Conservation (phyloP, 257 asterid species). For the Buddleja alternifolia region DNA sequence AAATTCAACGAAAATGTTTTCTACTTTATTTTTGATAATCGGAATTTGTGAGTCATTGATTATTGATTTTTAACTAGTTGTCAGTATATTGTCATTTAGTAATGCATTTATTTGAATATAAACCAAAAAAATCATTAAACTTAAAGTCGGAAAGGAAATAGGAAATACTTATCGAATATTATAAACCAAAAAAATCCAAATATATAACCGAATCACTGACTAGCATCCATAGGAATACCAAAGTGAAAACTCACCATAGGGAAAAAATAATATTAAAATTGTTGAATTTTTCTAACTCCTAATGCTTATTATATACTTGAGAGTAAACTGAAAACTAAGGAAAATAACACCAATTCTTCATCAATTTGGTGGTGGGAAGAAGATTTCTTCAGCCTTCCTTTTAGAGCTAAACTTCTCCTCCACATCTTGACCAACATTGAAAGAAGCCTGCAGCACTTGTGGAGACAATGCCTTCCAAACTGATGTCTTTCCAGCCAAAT, state of each 20-base stretch:
- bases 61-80: too few species aligned
- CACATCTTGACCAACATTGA: constrained; percentile 53
- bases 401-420: constrained; percentile 57
- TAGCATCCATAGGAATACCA: not conserved
- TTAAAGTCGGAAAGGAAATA: too few species aligned
- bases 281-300: not conserved
- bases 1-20: too few species aligned
- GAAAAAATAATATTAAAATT: not conserved
- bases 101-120: too few species aligned
- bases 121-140: too few species aligned
- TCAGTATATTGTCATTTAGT: too few species aligned
- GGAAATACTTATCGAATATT: too few species aligned
- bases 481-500: constrained; percentile 64
- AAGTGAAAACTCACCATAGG: not conserved
- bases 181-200: too few species aligned
- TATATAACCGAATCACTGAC: not conserved
- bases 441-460: constrained; percentile 64
- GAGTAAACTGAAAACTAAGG: not conserved
- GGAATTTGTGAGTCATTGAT: too few species aligned
- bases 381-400: constrained; percentile 65
- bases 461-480: constrained; percentile 73
- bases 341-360: not conserved
- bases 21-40: too few species aligned
- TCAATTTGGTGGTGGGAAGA: constrained; percentile 70
- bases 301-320: not conserved